Conservation (phyloP, 805 yeast species). For the Saccharomycopsis capsularis region DNA sequence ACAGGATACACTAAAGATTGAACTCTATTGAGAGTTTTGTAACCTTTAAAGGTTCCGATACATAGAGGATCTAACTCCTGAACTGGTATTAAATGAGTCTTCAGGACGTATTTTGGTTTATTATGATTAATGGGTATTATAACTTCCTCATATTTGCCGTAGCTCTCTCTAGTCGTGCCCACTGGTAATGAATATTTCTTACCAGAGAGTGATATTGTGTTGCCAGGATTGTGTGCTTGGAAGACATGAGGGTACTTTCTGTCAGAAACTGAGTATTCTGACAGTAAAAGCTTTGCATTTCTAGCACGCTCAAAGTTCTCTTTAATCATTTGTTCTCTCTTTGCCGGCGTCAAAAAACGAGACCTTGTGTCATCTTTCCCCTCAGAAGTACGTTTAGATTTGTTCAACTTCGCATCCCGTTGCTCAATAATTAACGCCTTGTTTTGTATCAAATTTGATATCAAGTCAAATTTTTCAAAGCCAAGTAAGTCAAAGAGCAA, state of each 20-base stretch:
- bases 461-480: conserved; percentile 75
- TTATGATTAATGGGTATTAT: conserved; percentile 69
- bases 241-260: conserved; percentile 82
- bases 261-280: conserved; percentile 23
- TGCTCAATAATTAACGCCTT: conserved; percentile 30
- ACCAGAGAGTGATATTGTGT: conserved; percentile 71
- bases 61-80: conserved; percentile 69
- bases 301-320: conserved; percentile 44
- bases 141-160: conserved; percentile 69
- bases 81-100: conserved; percentile 48
- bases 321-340: conserved; percentile 46
- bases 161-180: conserved; percentile 65
- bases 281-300: conserved; percentile 41
- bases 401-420: conserved; percentile 7
- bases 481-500: conserved; percentile 76
- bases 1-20: conserved; percentile 88
- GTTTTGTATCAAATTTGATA: conserved; percentile 51
- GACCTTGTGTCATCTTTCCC: conserved; percentile 19
- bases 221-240: conserved; percentile 59
- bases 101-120: conserved; percentile 32
- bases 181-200: conserved; percentile 71
- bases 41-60: conserved; percentile 75
- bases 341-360: conserved; percentile 43
- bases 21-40: conserved; percentile 72
- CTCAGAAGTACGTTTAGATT: conserved; percentile 21